phyloP scores from a whole-genome alignment of 257 asterid genomes.

The Penstemon newberryi region DNA sequence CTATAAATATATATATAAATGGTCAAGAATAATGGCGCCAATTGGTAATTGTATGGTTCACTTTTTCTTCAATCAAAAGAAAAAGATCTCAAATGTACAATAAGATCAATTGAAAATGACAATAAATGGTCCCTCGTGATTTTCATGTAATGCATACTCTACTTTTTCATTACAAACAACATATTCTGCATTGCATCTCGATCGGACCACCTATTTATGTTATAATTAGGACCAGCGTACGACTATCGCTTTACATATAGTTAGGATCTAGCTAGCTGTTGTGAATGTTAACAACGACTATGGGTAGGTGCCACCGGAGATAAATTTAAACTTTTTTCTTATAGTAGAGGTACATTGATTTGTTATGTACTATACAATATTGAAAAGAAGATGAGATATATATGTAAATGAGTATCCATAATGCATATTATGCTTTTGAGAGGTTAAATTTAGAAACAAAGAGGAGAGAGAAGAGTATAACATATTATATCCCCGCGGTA shows the following conservation, averaged over 20 bases:
- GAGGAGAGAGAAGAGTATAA: too few relatives aligned
- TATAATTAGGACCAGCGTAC: slow-evolving; percentile 16
- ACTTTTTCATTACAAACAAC: slow-evolving; percentile 11
- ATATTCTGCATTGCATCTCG: slow-evolving; percentile 26
- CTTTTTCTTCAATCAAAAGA: neutral
- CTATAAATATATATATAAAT: neutral
- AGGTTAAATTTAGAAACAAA: too few relatives aligned
- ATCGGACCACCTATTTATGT: slow-evolving; percentile 35
- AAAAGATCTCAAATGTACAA: slow-evolving; percentile 14
- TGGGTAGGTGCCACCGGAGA: too few relatives aligned
- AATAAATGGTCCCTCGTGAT: slow-evolving; percentile 25
- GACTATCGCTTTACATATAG: neutral
- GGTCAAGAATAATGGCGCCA: too few relatives aligned
- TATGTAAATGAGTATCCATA: too few relatives aligned
- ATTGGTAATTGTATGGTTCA: too few relatives aligned
- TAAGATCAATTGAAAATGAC: slow-evolving; percentile 16
- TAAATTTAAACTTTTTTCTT: too few relatives aligned
- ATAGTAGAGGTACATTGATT: too few relatives aligned
- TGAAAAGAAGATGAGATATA: too few relatives aligned
- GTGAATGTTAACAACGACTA: neutral
- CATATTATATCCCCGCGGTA: too few relatives aligned
- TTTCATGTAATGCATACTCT: slow-evolving; percentile 7
- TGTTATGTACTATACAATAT: too few relatives aligned
- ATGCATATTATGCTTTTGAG: too few relatives aligned
- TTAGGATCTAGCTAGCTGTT: neutral